These are phyloP conservation scores for Aurifilum marmelostoma DNA, from an alignment of 2,329 filamentous ascomycete species.

Conservation along the genomic window DNA sequence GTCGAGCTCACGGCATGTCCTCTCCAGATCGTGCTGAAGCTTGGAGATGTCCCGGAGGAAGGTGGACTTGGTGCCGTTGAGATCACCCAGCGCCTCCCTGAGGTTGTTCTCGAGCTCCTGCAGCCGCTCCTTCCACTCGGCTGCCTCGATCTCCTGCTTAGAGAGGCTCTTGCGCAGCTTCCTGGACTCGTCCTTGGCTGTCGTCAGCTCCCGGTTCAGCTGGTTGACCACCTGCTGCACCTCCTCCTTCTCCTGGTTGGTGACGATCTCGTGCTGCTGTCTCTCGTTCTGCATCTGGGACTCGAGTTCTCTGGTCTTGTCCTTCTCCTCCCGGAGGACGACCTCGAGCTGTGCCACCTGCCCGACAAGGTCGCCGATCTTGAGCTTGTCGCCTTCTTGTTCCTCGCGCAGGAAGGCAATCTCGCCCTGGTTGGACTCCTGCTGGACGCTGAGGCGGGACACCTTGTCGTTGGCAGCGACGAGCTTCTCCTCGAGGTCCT, in stretches of 20 bases:
- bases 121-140: slow-evolving; percentile 87
- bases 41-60: slow-evolving; percentile 75
- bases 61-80: slow-evolving; percentile 82
- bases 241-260: slow-evolving; percentile 89
- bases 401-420: slow-evolving; percentile 95
- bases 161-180: slow-evolving; percentile 81
- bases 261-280: slow-evolving; percentile 83
- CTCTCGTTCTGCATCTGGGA: slow-evolving; percentile 78
- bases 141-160: slow-evolving; percentile 83
- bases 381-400: slow-evolving; percentile 96
- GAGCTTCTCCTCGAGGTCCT: slow-evolving; percentile 81
- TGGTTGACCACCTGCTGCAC: slow-evolving; percentile 93
- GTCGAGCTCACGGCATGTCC: slow-evolving; percentile 81
- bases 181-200: slow-evolving; percentile 83
- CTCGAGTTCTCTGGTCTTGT: slow-evolving; percentile 72
- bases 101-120: slow-evolving; percentile 89
- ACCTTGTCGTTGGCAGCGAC: slow-evolving; percentile 86
- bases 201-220: slow-evolving; percentile 80
- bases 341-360: slow-evolving; percentile 79
- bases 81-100: slow-evolving; percentile 82
- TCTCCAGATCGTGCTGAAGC: slow-evolving; percentile 84
- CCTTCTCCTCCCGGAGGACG: slow-evolving; percentile 80
- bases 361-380: slow-evolving; percentile 90
- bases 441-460: slow-evolving; percentile 84
- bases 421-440: slow-evolving; percentile 89